A percentile compares a stretch with the other conserved stretches of the same genome.
phyloP scores from a whole-genome alignment of 2,329 filamentous ascomycete species.

The Fusarium foetens region DNA sequence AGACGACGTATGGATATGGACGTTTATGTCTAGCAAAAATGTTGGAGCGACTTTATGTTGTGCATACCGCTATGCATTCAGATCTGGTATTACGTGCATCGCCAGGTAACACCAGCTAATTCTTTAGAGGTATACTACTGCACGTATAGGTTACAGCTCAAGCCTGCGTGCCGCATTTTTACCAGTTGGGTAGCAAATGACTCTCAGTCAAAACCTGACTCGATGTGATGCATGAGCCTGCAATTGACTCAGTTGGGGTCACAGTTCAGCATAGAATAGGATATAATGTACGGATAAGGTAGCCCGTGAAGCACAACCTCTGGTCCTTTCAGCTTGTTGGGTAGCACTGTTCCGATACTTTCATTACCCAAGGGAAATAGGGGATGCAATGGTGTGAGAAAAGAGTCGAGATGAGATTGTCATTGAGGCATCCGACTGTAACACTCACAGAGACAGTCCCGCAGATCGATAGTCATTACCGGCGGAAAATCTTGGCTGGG shows the following conservation, averaged over 20 bases:
- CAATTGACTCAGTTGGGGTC: slow-evolving; percentile 31
- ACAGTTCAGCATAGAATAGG: slow-evolving; percentile 4
- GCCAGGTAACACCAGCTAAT: slow-evolving; percentile 8
- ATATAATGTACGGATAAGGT: slow-evolving; percentile 10
- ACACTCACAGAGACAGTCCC: slow-evolving; percentile 11
- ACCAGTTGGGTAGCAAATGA: slow-evolving; percentile 14
- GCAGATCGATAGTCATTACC: slow-evolving; percentile 23
- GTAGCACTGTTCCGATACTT: slow-evolving; percentile 31
- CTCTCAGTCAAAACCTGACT: slow-evolving; percentile 30
- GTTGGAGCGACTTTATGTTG: slow-evolving; percentile 38
- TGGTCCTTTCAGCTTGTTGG: slow-evolving; percentile 20
- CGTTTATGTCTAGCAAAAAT: slow-evolving; percentile 16
- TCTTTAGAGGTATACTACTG: not conserved
- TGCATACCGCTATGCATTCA: slow-evolving; percentile 41
- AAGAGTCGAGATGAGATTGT: slow-evolving; percentile 33
- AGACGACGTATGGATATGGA: not conserved
- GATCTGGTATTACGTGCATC: slow-evolving; percentile 37
- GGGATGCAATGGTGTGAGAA: slow-evolving; percentile 19
- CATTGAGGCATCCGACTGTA: slow-evolving; percentile 2
- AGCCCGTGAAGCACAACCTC: slow-evolving; percentile 20
- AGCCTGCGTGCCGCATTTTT: slow-evolving; percentile 5
- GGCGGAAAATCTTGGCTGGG: slow-evolving; percentile 28
- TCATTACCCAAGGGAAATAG: slow-evolving; percentile 1
- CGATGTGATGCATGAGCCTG: slow-evolving; percentile 16
- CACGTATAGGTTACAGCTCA: not conserved